phyloP scores from a whole-genome alignment of 202 grass and related monocot genomes.

The Thinopyrum obtusiflorum region DNA sequence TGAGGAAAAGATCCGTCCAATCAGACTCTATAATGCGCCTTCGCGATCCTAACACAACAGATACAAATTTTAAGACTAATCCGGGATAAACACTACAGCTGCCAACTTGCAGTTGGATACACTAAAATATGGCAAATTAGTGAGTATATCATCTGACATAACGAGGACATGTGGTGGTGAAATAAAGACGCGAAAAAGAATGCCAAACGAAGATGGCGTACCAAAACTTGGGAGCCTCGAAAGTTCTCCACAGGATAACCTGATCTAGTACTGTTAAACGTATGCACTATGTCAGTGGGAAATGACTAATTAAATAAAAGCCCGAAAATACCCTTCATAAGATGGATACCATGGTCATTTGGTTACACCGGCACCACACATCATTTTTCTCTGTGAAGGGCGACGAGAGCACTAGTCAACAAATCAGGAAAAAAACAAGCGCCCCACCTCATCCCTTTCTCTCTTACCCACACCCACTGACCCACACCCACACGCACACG shows the following conservation, averaged over 20 bases:
- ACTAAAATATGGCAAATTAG: neutral
- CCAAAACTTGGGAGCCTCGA: neutral
- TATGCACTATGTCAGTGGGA: neutral
- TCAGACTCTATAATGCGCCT: neutral
- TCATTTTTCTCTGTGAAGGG: neutral
- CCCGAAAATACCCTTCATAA: constrained; percentile 29
- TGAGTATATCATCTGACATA: neutral
- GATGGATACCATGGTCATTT: constrained; percentile 20
- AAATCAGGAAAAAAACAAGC: neutral
- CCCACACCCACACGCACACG: neutral
- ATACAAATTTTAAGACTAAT: neutral
- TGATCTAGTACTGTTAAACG: constrained; percentile 8
- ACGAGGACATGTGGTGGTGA: neutral
- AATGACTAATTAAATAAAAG: constrained; percentile 4
- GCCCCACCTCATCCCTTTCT: neutral
- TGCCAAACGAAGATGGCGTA: neutral
- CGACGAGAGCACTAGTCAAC: constrained; percentile 17
- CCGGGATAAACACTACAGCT: neutral
- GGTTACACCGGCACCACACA: neutral
- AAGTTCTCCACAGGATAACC: neutral
- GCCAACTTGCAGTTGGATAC: neutral
- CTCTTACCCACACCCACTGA: neutral
- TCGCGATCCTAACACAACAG: neutral
- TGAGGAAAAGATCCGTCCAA: neutral
- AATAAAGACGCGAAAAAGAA: neutral